A percentile compares a stretch with the other conserved stretches of the same genome.
Evolutionary conservation across 73 alveolate species (phyloP).

Genomic region (Paramecium octaurelia): DNA sequence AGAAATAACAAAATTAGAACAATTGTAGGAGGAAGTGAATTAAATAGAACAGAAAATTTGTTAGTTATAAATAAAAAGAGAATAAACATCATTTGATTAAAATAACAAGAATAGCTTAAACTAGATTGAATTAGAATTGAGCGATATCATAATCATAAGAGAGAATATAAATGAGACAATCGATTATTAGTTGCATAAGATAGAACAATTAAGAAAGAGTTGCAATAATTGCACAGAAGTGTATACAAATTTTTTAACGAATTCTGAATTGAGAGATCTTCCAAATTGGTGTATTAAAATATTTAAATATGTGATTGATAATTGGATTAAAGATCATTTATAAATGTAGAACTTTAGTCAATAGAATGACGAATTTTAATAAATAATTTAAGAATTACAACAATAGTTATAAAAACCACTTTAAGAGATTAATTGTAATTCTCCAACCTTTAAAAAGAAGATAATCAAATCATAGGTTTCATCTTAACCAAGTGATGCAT

Average conservation of each 20-base stretch:
- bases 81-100: background rate
- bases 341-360: background rate
- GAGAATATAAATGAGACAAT: background rate
- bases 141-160: background rate
- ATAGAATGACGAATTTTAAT: background rate
- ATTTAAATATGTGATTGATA: background rate
- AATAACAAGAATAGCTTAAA: background rate
- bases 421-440: background rate
- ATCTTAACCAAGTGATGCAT: background rate
- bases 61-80: background rate
- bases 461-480: background rate
- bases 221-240: background rate
- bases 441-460: constrained; percentile 3
- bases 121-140: constrained; percentile 5
- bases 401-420: background rate
- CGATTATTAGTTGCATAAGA: constrained; percentile 2
- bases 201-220: background rate
- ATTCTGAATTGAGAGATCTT: background rate
- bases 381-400: background rate
- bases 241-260: background rate
- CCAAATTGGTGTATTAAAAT: constrained; percentile 1
- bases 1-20: background rate
- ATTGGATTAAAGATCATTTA: constrained; percentile 6
- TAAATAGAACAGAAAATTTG: background rate
- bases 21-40: background rate